Conservation (phyloP, 73 alveolate genomes). For the Uronychia setigera region DNA sequence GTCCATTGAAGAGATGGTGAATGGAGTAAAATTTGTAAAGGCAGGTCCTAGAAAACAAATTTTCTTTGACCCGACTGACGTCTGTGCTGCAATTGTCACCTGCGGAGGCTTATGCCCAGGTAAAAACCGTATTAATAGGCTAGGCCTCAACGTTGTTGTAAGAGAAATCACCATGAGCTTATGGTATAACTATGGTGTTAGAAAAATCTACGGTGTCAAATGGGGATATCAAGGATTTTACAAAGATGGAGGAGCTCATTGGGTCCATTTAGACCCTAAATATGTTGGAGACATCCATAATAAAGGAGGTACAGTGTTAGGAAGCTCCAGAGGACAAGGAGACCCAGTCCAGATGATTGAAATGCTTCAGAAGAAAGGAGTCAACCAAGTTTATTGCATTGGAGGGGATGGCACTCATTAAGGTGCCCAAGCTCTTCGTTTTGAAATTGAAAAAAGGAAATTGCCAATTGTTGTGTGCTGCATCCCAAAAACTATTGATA, state of each 20-base stretch:
- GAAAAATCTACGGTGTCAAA: constrained; percentile 90
- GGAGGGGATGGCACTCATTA: constrained; percentile 99
- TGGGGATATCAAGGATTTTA: constrained; percentile 98
- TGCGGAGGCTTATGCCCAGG: constrained; percentile 99
- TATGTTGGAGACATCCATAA: constrained; percentile 91
- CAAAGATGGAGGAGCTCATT: constrained; percentile 64
- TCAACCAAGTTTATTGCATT: constrained; percentile 89
- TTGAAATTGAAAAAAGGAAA: constrained; percentile 69
- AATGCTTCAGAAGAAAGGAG: constrained; percentile 66
- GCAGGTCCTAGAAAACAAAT: constrained; percentile 96
- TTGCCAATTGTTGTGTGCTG: constrained; percentile 90
- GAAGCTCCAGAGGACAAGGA: constrained; percentile 93
- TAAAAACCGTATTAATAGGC: neutral
- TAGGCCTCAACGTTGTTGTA: constrained; percentile 87
- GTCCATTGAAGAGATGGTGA: constrained; percentile 29
- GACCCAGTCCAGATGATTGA: constrained; percentile 85
- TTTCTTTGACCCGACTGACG: constrained; percentile 87
- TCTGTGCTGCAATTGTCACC: constrained; percentile 98
- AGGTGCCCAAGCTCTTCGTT: constrained; percentile 79
- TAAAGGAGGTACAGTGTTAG: constrained; percentile 96
- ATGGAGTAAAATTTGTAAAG: constrained; percentile 66
- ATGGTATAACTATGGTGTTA: constrained; percentile 88
- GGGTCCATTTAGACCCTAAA: constrained; percentile 84
- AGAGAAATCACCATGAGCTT: constrained; percentile 98
- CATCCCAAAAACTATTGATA: constrained; percentile 98